Percentiles rank a stretch among this genome's conserved stretches.
Conservation (phyloP, 768 basidiomycete species). For the Porpolomopsis calyptriformis region DNA sequence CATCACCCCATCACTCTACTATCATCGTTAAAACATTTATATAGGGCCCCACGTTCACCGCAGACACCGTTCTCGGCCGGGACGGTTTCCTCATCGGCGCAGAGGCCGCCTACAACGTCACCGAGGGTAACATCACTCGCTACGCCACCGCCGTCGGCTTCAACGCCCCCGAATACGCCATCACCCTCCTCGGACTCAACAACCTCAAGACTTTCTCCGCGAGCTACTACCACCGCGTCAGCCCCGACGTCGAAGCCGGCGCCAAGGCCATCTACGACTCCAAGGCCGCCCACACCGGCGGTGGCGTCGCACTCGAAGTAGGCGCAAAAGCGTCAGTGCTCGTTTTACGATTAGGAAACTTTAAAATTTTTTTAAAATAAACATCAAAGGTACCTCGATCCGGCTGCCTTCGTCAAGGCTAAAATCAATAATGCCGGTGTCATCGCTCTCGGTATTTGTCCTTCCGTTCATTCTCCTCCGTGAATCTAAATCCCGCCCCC, state of each 20-base stretch:
- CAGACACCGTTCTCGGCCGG: constrained; percentile 90
- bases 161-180: constrained; percentile 92
- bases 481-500: constrained; percentile 2
- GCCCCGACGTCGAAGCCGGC: constrained; percentile 83
- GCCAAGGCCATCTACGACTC: constrained; percentile 95
- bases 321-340: constrained; percentile 83
- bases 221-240: constrained; percentile 97
- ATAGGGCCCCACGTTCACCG: constrained; percentile 94
- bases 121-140: constrained; percentile 81
- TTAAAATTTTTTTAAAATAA: constrained; percentile 3
- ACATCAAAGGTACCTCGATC: constrained; percentile 59
- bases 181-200: constrained; percentile 89
- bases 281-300: constrained; percentile 78
- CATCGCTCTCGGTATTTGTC: constrained; percentile 59
- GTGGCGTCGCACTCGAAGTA: constrained; percentile 88
- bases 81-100: constrained; percentile 96
- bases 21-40: background rate
- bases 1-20: constrained; percentile 8
- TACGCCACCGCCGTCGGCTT: constrained; percentile 90
- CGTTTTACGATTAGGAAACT: background rate
- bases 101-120: constrained; percentile 95
- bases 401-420: constrained; percentile 88
- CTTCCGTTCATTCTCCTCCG: background rate
- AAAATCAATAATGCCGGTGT: constrained; percentile 98
- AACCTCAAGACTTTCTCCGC: constrained; percentile 91